Evolutionary conservation across 148 eudicot genomes (phyloP), one percentile per base, ranked within the genome.

Genomic region (Oxyria digyna): DNA sequence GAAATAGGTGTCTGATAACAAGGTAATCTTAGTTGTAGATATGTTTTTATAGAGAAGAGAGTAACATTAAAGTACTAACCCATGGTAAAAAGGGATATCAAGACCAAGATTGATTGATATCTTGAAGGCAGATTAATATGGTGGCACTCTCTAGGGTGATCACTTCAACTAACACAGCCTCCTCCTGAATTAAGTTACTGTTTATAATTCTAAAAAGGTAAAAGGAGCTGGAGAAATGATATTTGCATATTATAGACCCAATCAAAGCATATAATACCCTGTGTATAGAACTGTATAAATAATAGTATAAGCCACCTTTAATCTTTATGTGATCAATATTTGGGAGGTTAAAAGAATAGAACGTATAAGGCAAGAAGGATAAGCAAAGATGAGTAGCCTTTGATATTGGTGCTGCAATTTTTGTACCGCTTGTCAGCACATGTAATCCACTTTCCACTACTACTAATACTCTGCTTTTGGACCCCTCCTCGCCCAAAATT

Each of bases 371-470:
- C 38, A 57, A 29, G 37, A 23, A 52, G 31, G 15, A 52, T 45
- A 68, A 26, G 68, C 70, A 76, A 78, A 91, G 87, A 72, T 80
- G 85, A 87, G 31, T 18, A 66, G 80, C 88, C 87, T 86, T 90
- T 84, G 88, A 74, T 76, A 70, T 81, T 81, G 86, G 69, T 81
- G 81, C 78, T 67, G 20, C 72, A 57, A 67, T 35, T 66, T n/a
- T 80, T 76, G 38, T 81, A 83, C 82, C 86, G 41, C 57, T 81
- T 85, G 87, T 88, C 88, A 78, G 72, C 92, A 87, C 91, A 85
- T 92, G 94, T 90, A 80, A 77, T 84, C 94, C 91, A 85, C 97
- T 89, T 89, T 82, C 83, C 82, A 57, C 64, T 27, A 57, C 64
- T 27, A 29, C 37, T 57, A 83, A 73, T 79, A 83, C 72, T 75